phyloP scores from a whole-genome alignment of 2,329 filamentous ascomycete genomes.

The Sarocladiaceae sp. region DNA sequence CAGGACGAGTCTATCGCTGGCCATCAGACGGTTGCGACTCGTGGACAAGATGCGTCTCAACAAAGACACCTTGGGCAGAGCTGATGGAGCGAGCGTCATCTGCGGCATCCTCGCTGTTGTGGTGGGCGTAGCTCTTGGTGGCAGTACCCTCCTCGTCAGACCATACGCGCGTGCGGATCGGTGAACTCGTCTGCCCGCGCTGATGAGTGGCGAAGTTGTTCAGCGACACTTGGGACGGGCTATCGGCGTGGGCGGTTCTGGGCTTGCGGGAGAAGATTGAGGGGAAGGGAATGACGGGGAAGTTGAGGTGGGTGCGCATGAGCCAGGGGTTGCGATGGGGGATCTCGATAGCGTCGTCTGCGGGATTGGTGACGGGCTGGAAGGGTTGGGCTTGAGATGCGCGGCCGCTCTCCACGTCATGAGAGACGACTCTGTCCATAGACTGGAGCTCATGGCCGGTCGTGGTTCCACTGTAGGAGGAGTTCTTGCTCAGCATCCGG shows the following conservation, averaged over 20 bases:
- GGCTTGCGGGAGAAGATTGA: constrained; percentile 7
- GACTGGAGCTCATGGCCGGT: constrained; percentile 5
- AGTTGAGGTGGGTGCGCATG: constrained; percentile 26
- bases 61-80: constrained; percentile 16
- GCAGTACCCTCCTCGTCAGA: constrained; percentile 16
- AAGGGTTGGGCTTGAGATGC: not conserved
- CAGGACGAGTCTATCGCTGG: constrained; percentile 14
- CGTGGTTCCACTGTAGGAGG: not conserved
- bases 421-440: constrained; percentile 9
- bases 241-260: constrained; percentile 7
- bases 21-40: constrained; percentile 19
- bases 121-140: not conserved
- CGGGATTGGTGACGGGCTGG: constrained; percentile 5
- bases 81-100: constrained; percentile 10
- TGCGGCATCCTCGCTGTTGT: constrained; percentile 7
- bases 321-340: constrained; percentile 25
- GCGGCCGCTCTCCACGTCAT: constrained; percentile 7
- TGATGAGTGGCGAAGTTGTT: not conserved
- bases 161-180: constrained; percentile 23
- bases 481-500: not conserved
- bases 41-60: constrained; percentile 20
- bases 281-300: constrained; percentile 14
- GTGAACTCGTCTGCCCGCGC: not conserved
- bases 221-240: constrained; percentile 3
- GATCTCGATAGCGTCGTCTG: constrained; percentile 11